Base-by-base conservation (phyloP, 116 monocot genomes). In the Iris pallida region DNA sequence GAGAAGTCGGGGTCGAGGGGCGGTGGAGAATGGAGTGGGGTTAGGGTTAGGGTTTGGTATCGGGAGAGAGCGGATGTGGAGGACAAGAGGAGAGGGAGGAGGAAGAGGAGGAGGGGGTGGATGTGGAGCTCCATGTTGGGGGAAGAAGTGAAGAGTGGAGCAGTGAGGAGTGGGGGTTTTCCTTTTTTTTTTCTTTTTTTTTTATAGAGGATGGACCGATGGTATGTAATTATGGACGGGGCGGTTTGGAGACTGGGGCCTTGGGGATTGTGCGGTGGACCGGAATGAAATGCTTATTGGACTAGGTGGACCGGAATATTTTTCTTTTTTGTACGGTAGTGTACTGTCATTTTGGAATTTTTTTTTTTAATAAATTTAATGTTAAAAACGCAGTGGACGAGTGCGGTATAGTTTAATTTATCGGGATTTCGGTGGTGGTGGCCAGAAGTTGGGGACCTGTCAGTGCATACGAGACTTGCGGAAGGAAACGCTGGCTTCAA, bases 21-120 rank as follows among this genome's bases (percentile, higher is more conserved):
- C 40, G 55, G 1, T 44, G 73, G 58, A 12, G 9, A 52, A 41
- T 40, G 58, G 61, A 88, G 85, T 0, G 82, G 71, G 44, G 45
- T 63, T 17, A 73, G 42, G 41, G 42, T 20, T 1, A 86, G 75
- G 56, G 83, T 71, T 40, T 86, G 77, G 67, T 67, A 74, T 9
- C 71, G 57, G 40, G 47, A 5, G 42, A 63, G 51, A 0, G 20
- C 51, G 15, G 68, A 20, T 6, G 58, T 11, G 20, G 5, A 55
- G 49, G 45, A 15, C 40, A 6, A 6, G 68, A 16, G 8, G 45
- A 48, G 17, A 19, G 58, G 15, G 66, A 64, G 71, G 70, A 68
- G 47, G 73, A 62, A 49, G 17, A 70, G 47, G 47, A 57, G 5
- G 61, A 53, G 49, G 63, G 71, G 54, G 53, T 53, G 10, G 64